Evolutionary conservation across 768 basidiomycete genomes (phyloP).

Genomic region (Tubosaeta sp.): DNA sequence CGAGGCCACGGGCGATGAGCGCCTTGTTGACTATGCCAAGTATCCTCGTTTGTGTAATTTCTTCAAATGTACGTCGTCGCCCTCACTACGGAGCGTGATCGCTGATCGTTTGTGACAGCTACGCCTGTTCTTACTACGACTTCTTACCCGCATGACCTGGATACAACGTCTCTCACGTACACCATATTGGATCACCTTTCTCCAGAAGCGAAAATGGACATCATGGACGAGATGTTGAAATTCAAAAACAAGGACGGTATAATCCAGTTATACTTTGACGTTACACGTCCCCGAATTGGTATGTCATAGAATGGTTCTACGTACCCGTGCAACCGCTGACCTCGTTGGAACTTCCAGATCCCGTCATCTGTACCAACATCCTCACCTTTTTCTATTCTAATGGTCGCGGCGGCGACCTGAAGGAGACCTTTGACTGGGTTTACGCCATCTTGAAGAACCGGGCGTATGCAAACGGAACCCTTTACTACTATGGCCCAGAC

Average conservation of each 20-base stretch:
- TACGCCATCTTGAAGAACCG: constrained; percentile 19
- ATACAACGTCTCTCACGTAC: constrained; percentile 20
- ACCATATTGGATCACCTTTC: constrained; percentile 15
- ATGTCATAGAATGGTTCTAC: not conserved
- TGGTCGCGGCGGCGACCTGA: constrained; percentile 15
- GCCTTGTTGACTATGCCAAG: constrained; percentile 15
- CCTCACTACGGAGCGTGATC: not conserved
- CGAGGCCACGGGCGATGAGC: constrained; percentile 12
- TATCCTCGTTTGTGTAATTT: constrained; percentile 21
- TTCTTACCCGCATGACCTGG: constrained; percentile 15
- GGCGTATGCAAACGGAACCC: constrained; percentile 18
- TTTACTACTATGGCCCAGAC: constrained; percentile 17
- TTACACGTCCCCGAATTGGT: constrained; percentile 20
- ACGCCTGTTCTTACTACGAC: constrained; percentile 6
- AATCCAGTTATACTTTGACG: constrained; percentile 20
- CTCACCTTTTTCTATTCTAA: constrained; percentile 21
- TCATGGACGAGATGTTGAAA: constrained; percentile 20
- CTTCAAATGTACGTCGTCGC: constrained; percentile 12
- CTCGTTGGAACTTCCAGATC: constrained; percentile 2
- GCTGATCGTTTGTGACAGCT: constrained; percentile 7
- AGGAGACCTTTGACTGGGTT: constrained; percentile 20
- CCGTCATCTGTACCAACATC: constrained; percentile 15
- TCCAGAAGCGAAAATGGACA: constrained; percentile 14
- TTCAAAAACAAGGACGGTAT: constrained; percentile 19
- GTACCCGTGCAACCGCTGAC: not conserved